Percentiles rank a stretch among this genome's conserved stretches.
phyloP scores from a whole-genome alignment of 768 basidiomycete genomes.

The Lactarius tabidus region DNA sequence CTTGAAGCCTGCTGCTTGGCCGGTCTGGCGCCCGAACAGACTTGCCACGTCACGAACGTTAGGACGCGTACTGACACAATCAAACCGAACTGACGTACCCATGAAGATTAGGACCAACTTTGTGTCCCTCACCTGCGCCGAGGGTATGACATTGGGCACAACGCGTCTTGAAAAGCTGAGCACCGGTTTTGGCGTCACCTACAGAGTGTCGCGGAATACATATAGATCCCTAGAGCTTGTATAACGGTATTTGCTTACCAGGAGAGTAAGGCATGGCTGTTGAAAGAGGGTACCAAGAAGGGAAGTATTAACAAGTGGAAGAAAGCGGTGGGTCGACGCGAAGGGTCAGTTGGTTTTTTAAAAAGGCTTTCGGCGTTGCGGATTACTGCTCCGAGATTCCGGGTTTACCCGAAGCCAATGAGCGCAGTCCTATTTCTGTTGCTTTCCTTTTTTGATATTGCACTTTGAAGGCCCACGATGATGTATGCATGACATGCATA shows the following conservation, averaged over 20 bases:
- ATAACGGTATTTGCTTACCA: conserved; percentile 35
- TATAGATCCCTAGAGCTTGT: neutral
- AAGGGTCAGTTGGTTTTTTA: neutral
- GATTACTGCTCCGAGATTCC: neutral
- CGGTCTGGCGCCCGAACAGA: conserved; percentile 81
- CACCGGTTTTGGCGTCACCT: conserved; percentile 91
- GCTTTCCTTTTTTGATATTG: too few species aligned
- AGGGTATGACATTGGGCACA: conserved; percentile 94
- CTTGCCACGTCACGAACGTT: conserved; percentile 36
- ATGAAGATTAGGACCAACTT: conserved; percentile 94
- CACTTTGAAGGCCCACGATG: too few species aligned
- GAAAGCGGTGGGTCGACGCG: conserved; percentile 1
- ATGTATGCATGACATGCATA: too few species aligned
- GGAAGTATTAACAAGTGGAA: neutral
- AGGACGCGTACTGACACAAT: neutral
- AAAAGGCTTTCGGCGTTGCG: conserved; percentile 4
- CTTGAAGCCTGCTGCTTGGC: conserved; percentile 78
- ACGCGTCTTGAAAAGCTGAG: conserved; percentile 93
- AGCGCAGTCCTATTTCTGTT: neutral
- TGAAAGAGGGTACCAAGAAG: neutral
- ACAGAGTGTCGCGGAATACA: neutral
- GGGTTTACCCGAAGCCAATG: conserved; percentile 18
- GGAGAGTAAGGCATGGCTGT: conserved; percentile 42
- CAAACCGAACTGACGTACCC: conserved; percentile 50
- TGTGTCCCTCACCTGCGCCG: conserved; percentile 70